Conservation (phyloP, 2,329 filamentous ascomycete species). For the Hyphodiscus sp. region DNA sequence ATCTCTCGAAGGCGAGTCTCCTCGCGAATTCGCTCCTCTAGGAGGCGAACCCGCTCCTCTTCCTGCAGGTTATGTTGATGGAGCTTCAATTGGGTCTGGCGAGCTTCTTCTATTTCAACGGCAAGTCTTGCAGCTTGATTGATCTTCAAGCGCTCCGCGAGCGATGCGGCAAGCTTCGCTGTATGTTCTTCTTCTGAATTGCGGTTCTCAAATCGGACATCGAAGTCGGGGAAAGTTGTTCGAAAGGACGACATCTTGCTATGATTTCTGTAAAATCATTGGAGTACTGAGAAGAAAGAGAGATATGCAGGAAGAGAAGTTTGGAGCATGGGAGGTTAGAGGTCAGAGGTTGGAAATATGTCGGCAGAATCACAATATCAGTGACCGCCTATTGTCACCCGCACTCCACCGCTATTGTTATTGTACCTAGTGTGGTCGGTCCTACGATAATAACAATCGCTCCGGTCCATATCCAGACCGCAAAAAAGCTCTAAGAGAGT, state of each 20-base stretch:
- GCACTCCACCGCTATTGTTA: too few relatives aligned
- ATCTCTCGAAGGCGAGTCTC: conserved; percentile 43
- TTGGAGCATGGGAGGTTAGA: not conserved
- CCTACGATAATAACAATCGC: too few relatives aligned
- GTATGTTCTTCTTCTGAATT: conserved; percentile 20
- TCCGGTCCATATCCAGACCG: too few relatives aligned
- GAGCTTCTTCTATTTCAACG: conserved; percentile 41
- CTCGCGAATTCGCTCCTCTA: conserved; percentile 43
- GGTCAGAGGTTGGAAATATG: not conserved
- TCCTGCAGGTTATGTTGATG: conserved; percentile 10
- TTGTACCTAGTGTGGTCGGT: too few relatives aligned
- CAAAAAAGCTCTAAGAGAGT: too few relatives aligned
- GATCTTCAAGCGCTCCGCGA: conserved; percentile 60
- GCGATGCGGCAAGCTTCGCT: conserved; percentile 58
- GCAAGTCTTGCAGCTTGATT: conserved; percentile 44
- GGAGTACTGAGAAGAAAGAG: not conserved
- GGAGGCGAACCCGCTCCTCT: conserved; percentile 21
- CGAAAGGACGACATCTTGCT: conserved; percentile 4
- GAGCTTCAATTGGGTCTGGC: conserved; percentile 33
- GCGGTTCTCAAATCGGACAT: conserved; percentile 10
- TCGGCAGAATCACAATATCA: not conserved
- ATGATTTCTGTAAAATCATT: not conserved
- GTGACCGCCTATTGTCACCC: too few relatives aligned
- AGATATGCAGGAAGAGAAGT: too few relatives aligned
- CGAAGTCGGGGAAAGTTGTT: conserved; percentile 4